Evolutionary conservation across 2,329 filamentous ascomycete species (phyloP).

Genomic region (Ophiostoma perfectum): DNA sequence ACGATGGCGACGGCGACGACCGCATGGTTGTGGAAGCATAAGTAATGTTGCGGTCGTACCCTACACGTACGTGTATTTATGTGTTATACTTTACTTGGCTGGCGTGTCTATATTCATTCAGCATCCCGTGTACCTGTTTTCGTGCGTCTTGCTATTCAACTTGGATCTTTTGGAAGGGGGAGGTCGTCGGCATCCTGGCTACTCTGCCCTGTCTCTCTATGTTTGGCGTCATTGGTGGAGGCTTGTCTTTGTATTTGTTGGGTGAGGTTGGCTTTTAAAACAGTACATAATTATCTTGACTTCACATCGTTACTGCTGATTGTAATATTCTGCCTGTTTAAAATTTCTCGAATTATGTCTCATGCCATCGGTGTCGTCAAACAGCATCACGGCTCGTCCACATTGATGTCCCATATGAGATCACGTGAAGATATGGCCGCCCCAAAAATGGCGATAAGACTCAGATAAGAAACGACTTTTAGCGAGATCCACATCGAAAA

Average conservation of each 20-base stretch:
- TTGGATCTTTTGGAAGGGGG: neutral
- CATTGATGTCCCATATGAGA: too few species aligned
- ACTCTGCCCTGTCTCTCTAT: neutral
- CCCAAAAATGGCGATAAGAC: neutral
- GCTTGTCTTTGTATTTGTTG: neutral
- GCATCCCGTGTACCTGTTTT: neutral
- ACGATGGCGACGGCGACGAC: conserved; percentile 20
- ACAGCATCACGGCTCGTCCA: too few species aligned
- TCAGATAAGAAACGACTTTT: conserved; percentile 7
- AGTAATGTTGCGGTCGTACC: neutral
- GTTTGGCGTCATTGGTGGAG: conserved; percentile 1
- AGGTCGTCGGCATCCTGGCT: neutral
- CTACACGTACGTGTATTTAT: neutral
- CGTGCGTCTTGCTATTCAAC: neutral
- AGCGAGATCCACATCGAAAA: neutral
- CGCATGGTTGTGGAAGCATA: neutral
- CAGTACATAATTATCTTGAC: neutral
- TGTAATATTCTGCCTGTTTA: too few species aligned
- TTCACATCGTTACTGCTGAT: too few species aligned
- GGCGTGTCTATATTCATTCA: neutral
- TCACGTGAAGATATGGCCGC: neutral
- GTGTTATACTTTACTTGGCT: neutral
- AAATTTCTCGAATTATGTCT: too few species aligned
- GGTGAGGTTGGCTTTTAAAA: neutral
- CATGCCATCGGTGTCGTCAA: too few species aligned